Base-by-base conservation (phyloP, 352 stramenopile genomes). In the Thraustotheca clavata region DNA sequence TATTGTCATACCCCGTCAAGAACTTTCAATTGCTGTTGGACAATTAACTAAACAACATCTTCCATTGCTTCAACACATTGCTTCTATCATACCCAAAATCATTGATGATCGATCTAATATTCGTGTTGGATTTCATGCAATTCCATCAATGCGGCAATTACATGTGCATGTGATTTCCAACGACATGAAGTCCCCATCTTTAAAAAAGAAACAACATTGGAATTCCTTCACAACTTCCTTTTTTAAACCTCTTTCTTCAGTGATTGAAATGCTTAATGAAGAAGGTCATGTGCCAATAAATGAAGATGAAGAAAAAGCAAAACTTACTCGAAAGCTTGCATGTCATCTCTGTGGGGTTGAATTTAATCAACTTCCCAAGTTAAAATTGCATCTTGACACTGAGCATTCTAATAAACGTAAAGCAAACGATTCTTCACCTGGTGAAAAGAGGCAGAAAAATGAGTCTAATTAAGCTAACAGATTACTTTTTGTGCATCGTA, bases 401-500 rank as follows among this genome's bases (percentile, higher is more conserved):
- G 12, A n/a, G 11, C 57, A 65, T 24, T 62, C 52, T 12, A 62
- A 14, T 35, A 62, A 54, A 27, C 52, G 52, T 22, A 7, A 14
- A 6, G 49, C 49, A 18, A 40, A 4, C 24, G 16, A 4, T 3
- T 26, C 32, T 24, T n/a, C 52, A 4, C 22, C 8, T n/a, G n/a
- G n/a, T n/a, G n/a, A n/a, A n/a, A n/a, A n/a, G n/a, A n/a, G n/a
- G n/a, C n/a, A n/a, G n/a, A n/a, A n/a, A n/a, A n/a, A n/a, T n/a
- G n/a, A n/a, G n/a, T n/a, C n/a, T n/a, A n/a, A n/a, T n/a, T n/a
- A n/a, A n/a, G n/a, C n/a, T n/a, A n/a, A n/a, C n/a, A n/a, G n/a
- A n/a, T 71, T 50, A 69, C 66, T 67, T 71, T 9, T 86, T 91
- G 82, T 94, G 77, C 87, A 96, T 96, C 27, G 87, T 96, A 31